Conservation (phyloP, 768 basidiomycete genomes). For the Psilocybe sp. region DNA sequence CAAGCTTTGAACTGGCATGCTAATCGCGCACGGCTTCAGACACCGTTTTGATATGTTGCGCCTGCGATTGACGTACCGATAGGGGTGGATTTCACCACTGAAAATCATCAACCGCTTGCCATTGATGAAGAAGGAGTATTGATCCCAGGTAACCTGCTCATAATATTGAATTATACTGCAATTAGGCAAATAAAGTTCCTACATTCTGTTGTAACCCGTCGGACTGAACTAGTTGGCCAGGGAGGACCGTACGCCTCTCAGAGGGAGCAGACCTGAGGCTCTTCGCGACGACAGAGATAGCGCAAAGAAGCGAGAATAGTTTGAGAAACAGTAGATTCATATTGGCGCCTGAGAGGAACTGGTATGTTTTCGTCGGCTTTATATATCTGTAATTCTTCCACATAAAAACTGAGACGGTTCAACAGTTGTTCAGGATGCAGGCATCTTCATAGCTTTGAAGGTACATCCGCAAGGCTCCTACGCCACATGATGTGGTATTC, state of each 20-base stretch:
- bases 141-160: slow-evolving; percentile 40
- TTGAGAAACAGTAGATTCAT: slow-evolving; percentile 22
- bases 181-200: neutral
- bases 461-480: too few species aligned
- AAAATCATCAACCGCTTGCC: slow-evolving; percentile 39
- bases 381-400: slow-evolving; percentile 2
- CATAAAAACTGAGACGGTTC: too few species aligned
- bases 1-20: slow-evolving; percentile 39
- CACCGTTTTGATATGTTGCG: neutral
- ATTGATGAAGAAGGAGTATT: slow-evolving; percentile 40
- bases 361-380: neutral
- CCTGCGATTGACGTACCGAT: slow-evolving; percentile 23
- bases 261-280: neutral
- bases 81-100: slow-evolving; percentile 43
- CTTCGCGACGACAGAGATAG: slow-evolving; percentile 19
- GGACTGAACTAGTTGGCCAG: slow-evolving; percentile 10
- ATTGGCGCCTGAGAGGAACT: neutral
- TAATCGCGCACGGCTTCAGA: slow-evolving; percentile 7
- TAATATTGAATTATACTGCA: neutral
- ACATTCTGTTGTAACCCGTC: slow-evolving; percentile 32
- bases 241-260: neutral
- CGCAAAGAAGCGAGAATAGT: slow-evolving; percentile 20
- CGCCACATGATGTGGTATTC: too few species aligned
- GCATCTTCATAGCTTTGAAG: too few species aligned
- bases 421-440: too few species aligned